Evolutionary conservation across 371 early-diverging fungal species (phyloP).

Genomic region (Dichotomocladium elegans): DNA sequence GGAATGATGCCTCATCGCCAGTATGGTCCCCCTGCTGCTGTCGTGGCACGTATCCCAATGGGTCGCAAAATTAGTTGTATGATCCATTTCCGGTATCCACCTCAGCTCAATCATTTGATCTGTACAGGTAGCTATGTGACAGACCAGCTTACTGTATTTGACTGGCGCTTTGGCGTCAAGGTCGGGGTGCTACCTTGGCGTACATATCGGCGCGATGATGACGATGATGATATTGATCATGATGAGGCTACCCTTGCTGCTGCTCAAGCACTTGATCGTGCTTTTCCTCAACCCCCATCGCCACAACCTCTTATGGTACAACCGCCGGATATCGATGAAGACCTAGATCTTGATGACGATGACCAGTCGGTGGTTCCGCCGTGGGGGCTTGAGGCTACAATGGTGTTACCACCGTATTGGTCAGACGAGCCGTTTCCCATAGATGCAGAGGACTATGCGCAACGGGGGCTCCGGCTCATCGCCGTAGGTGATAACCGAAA

Average conservation of each 20-base stretch:
- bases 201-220: neutral
- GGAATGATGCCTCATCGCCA: neutral
- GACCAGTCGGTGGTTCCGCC: constrained; percentile 21
- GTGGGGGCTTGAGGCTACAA: constrained; percentile 41
- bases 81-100: constrained; percentile 34
- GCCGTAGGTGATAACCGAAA: constrained; percentile 28
- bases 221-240: neutral
- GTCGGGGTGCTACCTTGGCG: constrained; percentile 37
- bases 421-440: neutral
- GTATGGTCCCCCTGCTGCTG: constrained; percentile 9
- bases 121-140: constrained; percentile 26
- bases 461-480: constrained; percentile 25
- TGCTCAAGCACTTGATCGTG: neutral
- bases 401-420: constrained; percentile 37
- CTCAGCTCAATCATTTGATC: constrained; percentile 34
- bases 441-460: constrained; percentile 11
- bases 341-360: constrained; percentile 3
- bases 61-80: constrained; percentile 36
- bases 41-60: constrained; percentile 18
- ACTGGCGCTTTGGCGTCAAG: constrained; percentile 42
- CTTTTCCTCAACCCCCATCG: neutral
- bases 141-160: constrained; percentile 29
- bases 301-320: neutral
- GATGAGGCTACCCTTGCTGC: neutral
- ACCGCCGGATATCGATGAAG: constrained; percentile 1